Percentiles rank a stretch among this genome's conserved stretches.
These are phyloP conservation scores for Kalanchoe fedtschenkoi DNA, from an alignment of 164 flowering plant species.

Conservation along the genomic window DNA sequence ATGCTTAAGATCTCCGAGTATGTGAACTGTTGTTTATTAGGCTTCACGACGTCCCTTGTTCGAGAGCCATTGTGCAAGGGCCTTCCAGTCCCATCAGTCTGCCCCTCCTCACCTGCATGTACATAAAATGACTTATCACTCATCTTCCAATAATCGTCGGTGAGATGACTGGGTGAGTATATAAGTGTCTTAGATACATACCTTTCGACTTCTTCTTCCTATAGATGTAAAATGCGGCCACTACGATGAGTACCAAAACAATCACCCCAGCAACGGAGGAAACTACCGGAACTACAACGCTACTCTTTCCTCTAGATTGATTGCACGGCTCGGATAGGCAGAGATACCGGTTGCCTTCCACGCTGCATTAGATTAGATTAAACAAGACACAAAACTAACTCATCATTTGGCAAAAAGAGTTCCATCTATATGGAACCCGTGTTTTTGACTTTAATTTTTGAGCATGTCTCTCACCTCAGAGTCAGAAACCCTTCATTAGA, in stretches of 20 bases:
- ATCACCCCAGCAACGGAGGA: constrained; percentile 6
- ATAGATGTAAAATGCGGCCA: background rate
- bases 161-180: no score
- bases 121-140: background rate
- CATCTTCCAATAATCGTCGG: no score
- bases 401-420: background rate
- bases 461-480: constrained; percentile 18
- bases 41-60: background rate
- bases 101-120: background rate
- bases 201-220: constrained; percentile 1
- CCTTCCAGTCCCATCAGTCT: background rate
- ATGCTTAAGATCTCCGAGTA: constrained; percentile 13
- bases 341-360: constrained; percentile 14
- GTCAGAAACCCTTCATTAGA: constrained; percentile 14
- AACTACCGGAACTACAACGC: constrained; percentile 3
- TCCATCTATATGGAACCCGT: no score
- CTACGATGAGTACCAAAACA: background rate
- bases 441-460: no score
- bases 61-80: background rate
- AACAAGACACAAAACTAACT: background rate
- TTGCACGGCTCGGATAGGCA: constrained; percentile 10
- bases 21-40: constrained; percentile 9
- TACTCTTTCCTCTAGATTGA: constrained; percentile 8
- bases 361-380: background rate
- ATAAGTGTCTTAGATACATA: no score